These are phyloP conservation scores for Chloroidium sp. DNA, from an alignment of 163 green algal genomes.

Conservation along the genomic window DNA sequence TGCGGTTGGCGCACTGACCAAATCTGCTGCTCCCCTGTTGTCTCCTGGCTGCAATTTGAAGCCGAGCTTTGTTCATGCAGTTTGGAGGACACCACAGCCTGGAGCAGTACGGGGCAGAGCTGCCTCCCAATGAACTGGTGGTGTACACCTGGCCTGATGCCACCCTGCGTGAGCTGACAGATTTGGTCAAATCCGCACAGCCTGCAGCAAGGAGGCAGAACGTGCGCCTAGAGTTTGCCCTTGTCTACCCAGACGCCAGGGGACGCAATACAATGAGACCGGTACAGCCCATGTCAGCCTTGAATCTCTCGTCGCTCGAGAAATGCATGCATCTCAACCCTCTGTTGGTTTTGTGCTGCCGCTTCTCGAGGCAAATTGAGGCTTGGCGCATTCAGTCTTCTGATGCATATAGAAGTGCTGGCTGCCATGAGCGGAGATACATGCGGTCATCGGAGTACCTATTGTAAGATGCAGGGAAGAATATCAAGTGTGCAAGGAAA, in stretches of 20 bases:
- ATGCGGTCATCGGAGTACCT: background rate
- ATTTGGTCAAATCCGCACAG: conserved; percentile 49
- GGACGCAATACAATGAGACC: conserved; percentile 72
- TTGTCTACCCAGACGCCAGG: conserved; percentile 74
- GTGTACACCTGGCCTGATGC: conserved; percentile 59
- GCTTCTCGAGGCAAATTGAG: no score
- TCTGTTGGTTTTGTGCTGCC: no score
- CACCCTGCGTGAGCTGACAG: conserved; percentile 45
- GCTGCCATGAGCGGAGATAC: background rate
- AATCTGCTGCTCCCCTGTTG: background rate
- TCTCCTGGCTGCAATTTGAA: background rate
- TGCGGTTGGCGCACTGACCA: background rate
- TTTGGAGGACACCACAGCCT: conserved; percentile 34
- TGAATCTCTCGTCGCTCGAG: no score
- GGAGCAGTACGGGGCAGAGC: conserved; percentile 27
- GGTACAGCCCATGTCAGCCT: conserved; percentile 17
- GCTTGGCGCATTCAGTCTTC: no score
- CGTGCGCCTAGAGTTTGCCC: conserved; percentile 60
- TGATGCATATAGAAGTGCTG: no score
- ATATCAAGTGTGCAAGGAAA: background rate
- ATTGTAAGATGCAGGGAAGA: background rate
- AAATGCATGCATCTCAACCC: no score
- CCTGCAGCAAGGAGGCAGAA: conserved; percentile 21
- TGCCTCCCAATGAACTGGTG: conserved; percentile 37
- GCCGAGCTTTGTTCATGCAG: conserved; percentile 9